phyloP scores from a whole-genome alignment of 202 grass and related monocot genomes.

The Sporobolus alterniflorus region DNA sequence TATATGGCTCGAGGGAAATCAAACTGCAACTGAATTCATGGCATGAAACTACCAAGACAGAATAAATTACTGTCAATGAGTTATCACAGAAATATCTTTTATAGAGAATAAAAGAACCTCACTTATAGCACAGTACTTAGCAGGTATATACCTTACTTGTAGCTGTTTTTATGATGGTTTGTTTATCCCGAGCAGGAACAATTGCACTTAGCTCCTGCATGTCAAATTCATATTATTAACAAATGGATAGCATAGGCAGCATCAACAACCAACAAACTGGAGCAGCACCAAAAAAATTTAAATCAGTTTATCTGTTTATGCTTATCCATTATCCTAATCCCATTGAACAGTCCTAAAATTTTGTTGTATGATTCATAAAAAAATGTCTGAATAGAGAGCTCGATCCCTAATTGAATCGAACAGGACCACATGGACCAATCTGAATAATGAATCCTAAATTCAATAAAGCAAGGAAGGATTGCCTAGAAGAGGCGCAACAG shows the following conservation, averaged over 20 bases:
- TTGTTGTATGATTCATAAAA: too few species aligned
- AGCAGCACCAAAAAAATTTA: neutral
- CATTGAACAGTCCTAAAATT: neutral
- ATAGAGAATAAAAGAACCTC: neutral
- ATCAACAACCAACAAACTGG: constrained; percentile 1
- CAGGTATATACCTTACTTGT: constrained; percentile 87
- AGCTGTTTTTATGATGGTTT: constrained; percentile 96
- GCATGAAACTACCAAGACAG: constrained; percentile 77
- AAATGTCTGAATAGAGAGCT: too few species aligned
- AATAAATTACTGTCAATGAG: neutral
- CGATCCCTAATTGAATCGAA: neutral
- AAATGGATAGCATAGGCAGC: constrained; percentile 13
- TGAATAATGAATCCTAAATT: neutral
- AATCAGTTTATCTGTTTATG: neutral
- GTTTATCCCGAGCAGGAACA: constrained; percentile 92
- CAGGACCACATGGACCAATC: neutral
- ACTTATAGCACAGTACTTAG: neutral
- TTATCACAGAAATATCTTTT: constrained; percentile 20
- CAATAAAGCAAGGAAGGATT: neutral
- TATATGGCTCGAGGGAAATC: constrained; percentile 99
- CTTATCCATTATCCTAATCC: neutral
- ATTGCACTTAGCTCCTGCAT: constrained; percentile 97
- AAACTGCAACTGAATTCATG: constrained; percentile 96
- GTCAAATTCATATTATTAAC: constrained; percentile 35
- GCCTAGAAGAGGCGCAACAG: neutral